Conservation (phyloP, 2,329 filamentous ascomycete genomes). For the Zopfia rhizophila region DNA sequence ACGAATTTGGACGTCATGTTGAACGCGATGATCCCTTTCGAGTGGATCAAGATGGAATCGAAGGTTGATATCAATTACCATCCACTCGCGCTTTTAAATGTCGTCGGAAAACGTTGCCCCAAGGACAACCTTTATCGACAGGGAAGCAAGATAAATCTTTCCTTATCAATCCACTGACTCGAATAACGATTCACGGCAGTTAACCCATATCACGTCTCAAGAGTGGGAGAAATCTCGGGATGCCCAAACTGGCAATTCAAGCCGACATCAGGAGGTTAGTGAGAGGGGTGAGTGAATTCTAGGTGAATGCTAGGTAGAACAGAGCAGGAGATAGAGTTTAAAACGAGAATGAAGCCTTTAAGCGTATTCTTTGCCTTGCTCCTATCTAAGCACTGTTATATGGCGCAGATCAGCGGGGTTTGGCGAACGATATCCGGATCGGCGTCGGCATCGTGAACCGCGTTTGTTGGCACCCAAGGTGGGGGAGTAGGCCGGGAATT, state of each 20-base stretch:
- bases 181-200: constrained; percentile 5
- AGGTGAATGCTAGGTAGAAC: no score
- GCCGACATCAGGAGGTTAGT: constrained; percentile 9
- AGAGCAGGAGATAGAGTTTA: no score
- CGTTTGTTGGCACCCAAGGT: no score
- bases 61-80: no score
- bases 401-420: constrained; percentile 8
- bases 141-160: no score
- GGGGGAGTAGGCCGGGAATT: no score
- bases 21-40: background rate
- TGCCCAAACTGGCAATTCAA: constrained; percentile 5
- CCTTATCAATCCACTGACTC: constrained; percentile 1
- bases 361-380: no score
- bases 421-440: no score
- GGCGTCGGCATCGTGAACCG: constrained; percentile 22
- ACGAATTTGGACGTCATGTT: constrained; percentile 41
- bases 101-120: background rate
- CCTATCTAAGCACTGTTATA: no score
- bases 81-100: background rate
- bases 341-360: no score
- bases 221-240: background rate
- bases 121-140: no score
- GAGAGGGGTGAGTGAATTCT: no score
- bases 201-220: constrained; percentile 7
- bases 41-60: background rate